Evolutionary conservation across 163 green algal species (phyloP).

Genomic region (Chlamydomonas reinhardtii): DNA sequence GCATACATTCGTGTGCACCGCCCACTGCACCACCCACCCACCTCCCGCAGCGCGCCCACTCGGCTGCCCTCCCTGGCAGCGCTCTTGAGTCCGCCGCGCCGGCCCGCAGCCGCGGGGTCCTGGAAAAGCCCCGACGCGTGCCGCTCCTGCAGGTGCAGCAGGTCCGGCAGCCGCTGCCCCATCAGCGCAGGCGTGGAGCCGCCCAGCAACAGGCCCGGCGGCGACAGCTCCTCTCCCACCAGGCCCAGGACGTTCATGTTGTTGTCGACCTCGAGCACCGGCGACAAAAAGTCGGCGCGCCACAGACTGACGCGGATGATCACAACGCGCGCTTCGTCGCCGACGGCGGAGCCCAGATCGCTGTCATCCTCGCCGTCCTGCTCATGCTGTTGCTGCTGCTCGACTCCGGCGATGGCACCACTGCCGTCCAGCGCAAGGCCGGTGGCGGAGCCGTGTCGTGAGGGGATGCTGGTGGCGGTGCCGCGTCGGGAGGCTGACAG

Average conservation of each 20-base stretch:
- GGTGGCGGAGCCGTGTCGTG: too few species aligned
- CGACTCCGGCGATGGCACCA: not conserved
- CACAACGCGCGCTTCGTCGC: conserved; percentile 35
- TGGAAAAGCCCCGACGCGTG: conserved; percentile 38
- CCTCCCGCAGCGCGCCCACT: conserved; percentile 25
- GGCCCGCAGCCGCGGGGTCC: conserved; percentile 20
- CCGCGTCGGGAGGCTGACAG: too few species aligned
- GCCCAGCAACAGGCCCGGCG: conserved; percentile 33
- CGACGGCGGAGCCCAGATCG: conserved; percentile 20
- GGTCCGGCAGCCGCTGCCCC: not conserved
- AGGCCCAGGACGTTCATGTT: not conserved
- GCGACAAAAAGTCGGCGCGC: conserved; percentile 15
- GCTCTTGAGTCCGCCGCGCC: conserved; percentile 40
- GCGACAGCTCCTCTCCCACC: conserved; percentile 26
- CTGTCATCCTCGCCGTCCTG: not conserved
- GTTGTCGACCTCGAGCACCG: conserved; percentile 36
- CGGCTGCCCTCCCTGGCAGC: conserved; percentile 35
- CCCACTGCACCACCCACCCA: not conserved
- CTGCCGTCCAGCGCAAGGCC: too few species aligned
- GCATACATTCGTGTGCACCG: too few species aligned
- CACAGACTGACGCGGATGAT: conserved; percentile 42
- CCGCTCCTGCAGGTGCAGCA: conserved; percentile 33
- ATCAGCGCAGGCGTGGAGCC: conserved; percentile 9
- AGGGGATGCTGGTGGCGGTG: too few species aligned
- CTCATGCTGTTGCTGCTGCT: too few species aligned